Evolutionary conservation across 2,329 filamentous ascomycete species (phyloP).

Genomic region (Grosmannia huntii): DNA sequence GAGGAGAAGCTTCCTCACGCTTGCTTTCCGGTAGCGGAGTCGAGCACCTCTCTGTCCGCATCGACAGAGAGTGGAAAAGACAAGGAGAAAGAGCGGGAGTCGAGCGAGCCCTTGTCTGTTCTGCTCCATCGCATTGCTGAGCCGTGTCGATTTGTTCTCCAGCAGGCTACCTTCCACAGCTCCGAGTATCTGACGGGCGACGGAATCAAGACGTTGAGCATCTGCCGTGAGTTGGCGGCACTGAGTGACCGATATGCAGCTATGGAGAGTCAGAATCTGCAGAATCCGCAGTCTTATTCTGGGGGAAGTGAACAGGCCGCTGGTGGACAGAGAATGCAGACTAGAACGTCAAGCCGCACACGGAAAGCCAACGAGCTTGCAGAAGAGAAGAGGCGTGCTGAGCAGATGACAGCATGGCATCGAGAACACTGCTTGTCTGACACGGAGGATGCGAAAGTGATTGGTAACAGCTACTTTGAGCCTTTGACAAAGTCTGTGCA

Average conservation of each 20-base stretch:
- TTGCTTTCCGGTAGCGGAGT: constrained; percentile 15
- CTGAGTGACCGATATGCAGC: constrained; percentile 14
- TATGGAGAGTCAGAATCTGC: constrained; percentile 5
- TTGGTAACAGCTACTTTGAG: constrained; percentile 16
- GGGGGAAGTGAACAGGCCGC: neutral
- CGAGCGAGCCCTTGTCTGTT: neutral
- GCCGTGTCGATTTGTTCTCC: constrained; percentile 21
- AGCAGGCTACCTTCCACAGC: constrained; percentile 11
- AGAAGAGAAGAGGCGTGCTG: constrained; percentile 2
- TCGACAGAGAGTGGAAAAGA: neutral
- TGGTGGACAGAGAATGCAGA: neutral
- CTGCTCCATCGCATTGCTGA: constrained; percentile 14
- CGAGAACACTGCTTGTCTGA: constrained; percentile 21
- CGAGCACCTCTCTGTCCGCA: neutral
- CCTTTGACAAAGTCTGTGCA: constrained; percentile 7
- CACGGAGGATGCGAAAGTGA: constrained; percentile 22
- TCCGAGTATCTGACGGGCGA: constrained; percentile 14
- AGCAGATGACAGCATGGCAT: constrained; percentile 19
- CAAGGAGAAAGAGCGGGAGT: neutral
- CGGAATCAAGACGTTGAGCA: constrained; percentile 18
- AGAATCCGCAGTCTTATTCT: too few species aligned
- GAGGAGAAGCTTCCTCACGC: constrained; percentile 22
- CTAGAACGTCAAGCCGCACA: neutral
- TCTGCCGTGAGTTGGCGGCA: constrained; percentile 20
- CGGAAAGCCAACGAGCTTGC: neutral